These are phyloP conservation scores for Fusarium subtropicale DNA, from an alignment of 2,329 filamentous ascomycete genomes.

Conservation along the genomic window DNA sequence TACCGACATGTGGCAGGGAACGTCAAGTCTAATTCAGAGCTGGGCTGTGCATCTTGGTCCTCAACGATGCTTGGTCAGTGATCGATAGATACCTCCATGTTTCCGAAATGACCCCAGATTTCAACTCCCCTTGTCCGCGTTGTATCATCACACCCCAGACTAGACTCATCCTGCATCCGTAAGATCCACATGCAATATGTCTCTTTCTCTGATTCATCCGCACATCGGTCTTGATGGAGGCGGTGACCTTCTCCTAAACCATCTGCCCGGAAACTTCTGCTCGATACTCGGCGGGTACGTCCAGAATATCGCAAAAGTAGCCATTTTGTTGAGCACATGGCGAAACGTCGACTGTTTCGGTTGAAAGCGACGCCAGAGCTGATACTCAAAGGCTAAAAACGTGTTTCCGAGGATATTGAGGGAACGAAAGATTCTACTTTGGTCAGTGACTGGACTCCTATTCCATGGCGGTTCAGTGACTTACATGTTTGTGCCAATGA, in stretches of 20 bases:
- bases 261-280: slow-evolving; percentile 52
- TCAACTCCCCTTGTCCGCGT: slow-evolving; percentile 31
- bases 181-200: not conserved
- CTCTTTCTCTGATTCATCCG: not conserved
- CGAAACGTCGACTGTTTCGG: slow-evolving; percentile 45
- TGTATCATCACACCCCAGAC: slow-evolving; percentile 20
- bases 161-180: not conserved
- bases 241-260: slow-evolving; percentile 24
- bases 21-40: not conserved
- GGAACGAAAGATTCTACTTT: slow-evolving; percentile 52
- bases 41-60: not conserved
- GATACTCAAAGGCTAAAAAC: slow-evolving; percentile 54
- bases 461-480: slow-evolving; percentile 18
- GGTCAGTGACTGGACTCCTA: slow-evolving; percentile 1
- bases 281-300: slow-evolving; percentile 57
- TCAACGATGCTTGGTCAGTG: not conserved
- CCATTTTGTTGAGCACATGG: slow-evolving; percentile 45
- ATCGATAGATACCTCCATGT: slow-evolving; percentile 36
- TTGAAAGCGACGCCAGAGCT: slow-evolving; percentile 53
- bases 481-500: slow-evolving; percentile 55
- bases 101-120: slow-evolving; percentile 38
- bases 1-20: not conserved
- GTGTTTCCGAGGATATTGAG: slow-evolving; percentile 56
- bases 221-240: not conserved
- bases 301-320: slow-evolving; percentile 54